phyloP scores from a whole-genome alignment of 2,329 filamentous ascomycete species.

The Colletotrichum sp. region DNA sequence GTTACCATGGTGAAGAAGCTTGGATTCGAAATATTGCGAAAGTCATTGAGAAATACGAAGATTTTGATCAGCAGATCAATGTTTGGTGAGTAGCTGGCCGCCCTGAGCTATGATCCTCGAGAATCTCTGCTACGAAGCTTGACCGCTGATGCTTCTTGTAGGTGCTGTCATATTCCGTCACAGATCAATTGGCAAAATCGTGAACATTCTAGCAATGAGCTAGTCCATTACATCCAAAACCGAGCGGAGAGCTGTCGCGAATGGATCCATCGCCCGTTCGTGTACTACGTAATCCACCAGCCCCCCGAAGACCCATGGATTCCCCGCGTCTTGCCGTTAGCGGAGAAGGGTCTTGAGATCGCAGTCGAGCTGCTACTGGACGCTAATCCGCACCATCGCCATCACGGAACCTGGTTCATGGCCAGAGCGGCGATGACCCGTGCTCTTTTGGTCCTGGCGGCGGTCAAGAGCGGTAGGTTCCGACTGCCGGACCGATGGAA shows the following conservation, averaged over 20 bases:
- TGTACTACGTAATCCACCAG: constrained; percentile 32
- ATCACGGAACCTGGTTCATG: constrained; percentile 36
- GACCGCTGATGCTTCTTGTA: background rate
- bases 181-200: constrained; percentile 20
- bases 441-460: constrained; percentile 31
- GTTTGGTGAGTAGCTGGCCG: constrained; percentile 22
- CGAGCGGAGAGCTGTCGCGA: constrained; percentile 27
- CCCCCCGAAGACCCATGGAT: constrained; percentile 12
- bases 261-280: constrained; percentile 33
- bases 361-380: constrained; percentile 25
- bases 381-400: constrained; percentile 30
- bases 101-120: background rate
- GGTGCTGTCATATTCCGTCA: constrained; percentile 21
- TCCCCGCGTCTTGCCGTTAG: constrained; percentile 18
- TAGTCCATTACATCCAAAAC: constrained; percentile 26
- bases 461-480: constrained; percentile 21
- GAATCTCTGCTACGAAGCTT: background rate
- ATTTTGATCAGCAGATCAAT: constrained; percentile 26
- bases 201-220: constrained; percentile 19
- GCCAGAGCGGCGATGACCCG: constrained; percentile 24
- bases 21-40: constrained; percentile 25
- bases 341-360: constrained; percentile 25
- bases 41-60: constrained; percentile 22
- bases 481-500: constrained; percentile 24
- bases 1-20: constrained; percentile 21